Conservation (phyloP, 768 basidiomycete species). For the Collybia nuda region DNA sequence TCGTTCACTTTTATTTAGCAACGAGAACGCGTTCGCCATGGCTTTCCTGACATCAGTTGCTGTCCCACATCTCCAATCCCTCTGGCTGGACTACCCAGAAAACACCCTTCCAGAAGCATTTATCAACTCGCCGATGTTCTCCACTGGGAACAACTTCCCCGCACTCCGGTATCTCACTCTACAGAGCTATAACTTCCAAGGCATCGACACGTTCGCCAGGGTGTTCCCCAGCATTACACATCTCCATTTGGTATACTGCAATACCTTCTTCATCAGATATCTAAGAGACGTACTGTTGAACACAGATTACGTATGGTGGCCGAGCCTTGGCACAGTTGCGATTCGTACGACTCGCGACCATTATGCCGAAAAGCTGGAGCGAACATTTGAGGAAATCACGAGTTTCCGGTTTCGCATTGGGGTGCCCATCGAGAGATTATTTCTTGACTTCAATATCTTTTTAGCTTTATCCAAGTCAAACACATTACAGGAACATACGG, state of each 20-base stretch:
- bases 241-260: conserved; percentile 27
- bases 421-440: conserved; percentile 19
- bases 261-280: conserved; percentile 15
- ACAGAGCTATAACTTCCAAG: conserved; percentile 19
- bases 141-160: conserved; percentile 21
- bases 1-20: conserved; percentile 26
- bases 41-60: conserved; percentile 26
- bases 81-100: conserved; percentile 30
- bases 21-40: conserved; percentile 19
- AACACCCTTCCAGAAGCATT: too few species aligned
- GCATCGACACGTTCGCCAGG: conserved; percentile 16
- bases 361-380: conserved; percentile 16
- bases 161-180: conserved; percentile 32
- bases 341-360: conserved; percentile 26
- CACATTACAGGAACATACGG: conserved; percentile 6
- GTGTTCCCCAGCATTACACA: conserved; percentile 29
- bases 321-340: conserved; percentile 22
- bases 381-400: conserved; percentile 15
- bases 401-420: conserved; percentile 11
- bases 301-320: conserved; percentile 16
- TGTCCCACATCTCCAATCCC: conserved; percentile 30
- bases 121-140: too few species aligned
- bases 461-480: conserved; percentile 7
- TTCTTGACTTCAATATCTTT: conserved; percentile 28
- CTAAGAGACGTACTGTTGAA: conserved; percentile 17